Conservation (phyloP, 768 basidiomycete species). For the Amanita molliuscula region DNA sequence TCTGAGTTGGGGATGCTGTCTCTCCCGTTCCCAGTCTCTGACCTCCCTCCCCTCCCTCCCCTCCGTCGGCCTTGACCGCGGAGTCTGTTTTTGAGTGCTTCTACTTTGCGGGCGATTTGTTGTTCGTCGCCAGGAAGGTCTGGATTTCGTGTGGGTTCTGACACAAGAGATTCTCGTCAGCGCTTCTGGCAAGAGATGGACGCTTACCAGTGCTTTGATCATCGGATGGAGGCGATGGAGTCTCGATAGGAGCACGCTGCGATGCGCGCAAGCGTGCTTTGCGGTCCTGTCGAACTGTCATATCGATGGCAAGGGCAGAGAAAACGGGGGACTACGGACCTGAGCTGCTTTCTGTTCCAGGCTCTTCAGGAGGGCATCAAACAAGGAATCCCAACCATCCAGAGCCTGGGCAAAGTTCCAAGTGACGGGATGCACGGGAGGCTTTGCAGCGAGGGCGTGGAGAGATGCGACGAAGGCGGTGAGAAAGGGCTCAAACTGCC, state of each 20-base stretch:
- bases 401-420: constrained; percentile 70
- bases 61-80: constrained; percentile 64
- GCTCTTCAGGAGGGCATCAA: constrained; percentile 64
- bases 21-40: constrained; percentile 42
- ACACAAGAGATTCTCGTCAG: constrained; percentile 15
- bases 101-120: constrained; percentile 86
- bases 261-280: constrained; percentile 49
- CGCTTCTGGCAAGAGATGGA: neutral
- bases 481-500: constrained; percentile 79
- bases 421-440: constrained; percentile 26
- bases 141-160: constrained; percentile 23
- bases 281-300: constrained; percentile 43
- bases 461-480: constrained; percentile 77
- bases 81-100: constrained; percentile 78
- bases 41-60: constrained; percentile 41
- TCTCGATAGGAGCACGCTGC: constrained; percentile 23
- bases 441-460: constrained; percentile 45
- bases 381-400: constrained; percentile 72
- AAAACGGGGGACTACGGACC: constrained; percentile 23
- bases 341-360: constrained; percentile 69
- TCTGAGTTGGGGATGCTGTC: constrained; percentile 62
- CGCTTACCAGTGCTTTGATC: constrained; percentile 48
- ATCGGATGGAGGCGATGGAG: constrained; percentile 45
- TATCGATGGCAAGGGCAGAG: constrained; percentile 3
- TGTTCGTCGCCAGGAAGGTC: constrained; percentile 66